A percentile compares a stretch with the other conserved stretches of the same genome.
These are phyloP conservation scores for Hansfordia pulvinata DNA, from an alignment of 2,329 filamentous ascomycete species.

Conservation along the genomic window DNA sequence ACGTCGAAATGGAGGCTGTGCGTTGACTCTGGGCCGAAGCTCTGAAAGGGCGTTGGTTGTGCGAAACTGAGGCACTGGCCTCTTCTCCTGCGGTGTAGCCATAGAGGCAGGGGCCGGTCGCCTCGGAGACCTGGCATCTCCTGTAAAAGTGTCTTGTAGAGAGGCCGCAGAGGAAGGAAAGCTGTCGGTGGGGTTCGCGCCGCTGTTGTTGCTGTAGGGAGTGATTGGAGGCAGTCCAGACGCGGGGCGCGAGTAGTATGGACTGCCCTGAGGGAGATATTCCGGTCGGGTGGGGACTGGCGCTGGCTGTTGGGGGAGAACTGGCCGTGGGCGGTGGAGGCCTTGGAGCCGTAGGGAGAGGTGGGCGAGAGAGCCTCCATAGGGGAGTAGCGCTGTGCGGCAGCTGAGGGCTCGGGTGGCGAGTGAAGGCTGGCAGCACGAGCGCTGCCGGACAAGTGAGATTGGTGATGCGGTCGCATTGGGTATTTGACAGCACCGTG, in stretches of 20 bases:
- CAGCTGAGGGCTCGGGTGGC: conserved; percentile 62
- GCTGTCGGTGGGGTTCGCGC: too few relatives aligned
- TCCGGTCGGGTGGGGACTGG: conserved; percentile 63
- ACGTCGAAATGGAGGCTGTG: conserved; percentile 80
- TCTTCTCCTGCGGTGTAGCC: conserved; percentile 31
- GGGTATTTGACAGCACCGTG: conserved; percentile 81
- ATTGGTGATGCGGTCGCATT: conserved; percentile 64
- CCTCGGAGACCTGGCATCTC: conserved; percentile 45
- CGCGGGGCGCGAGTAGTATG: conserved; percentile 35
- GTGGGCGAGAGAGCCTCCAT: conserved; percentile 82
- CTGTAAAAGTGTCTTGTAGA: too few relatives aligned
- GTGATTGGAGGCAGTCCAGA: conserved; percentile 65
- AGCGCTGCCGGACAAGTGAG: conserved; percentile 47
- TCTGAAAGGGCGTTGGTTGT: conserved; percentile 63
- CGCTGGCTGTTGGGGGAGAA: conserved; percentile 41
- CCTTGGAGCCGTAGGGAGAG: conserved; percentile 58
- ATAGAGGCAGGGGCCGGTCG: conserved; percentile 31
- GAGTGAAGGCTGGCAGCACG: conserved; percentile 54
- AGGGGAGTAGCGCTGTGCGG: conserved; percentile 85
- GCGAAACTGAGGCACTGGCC: conserved; percentile 77
- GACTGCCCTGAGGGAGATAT: conserved; percentile 43
- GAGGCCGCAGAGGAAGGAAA: too few relatives aligned
- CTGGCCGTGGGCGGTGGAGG: conserved; percentile 41
- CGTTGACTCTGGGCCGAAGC: conserved; percentile 68
- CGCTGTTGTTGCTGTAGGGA: conserved; percentile 53